Evolutionary conservation across 2,329 filamentous ascomycete species (phyloP).

Genomic region (Cladophialophora immunda): DNA sequence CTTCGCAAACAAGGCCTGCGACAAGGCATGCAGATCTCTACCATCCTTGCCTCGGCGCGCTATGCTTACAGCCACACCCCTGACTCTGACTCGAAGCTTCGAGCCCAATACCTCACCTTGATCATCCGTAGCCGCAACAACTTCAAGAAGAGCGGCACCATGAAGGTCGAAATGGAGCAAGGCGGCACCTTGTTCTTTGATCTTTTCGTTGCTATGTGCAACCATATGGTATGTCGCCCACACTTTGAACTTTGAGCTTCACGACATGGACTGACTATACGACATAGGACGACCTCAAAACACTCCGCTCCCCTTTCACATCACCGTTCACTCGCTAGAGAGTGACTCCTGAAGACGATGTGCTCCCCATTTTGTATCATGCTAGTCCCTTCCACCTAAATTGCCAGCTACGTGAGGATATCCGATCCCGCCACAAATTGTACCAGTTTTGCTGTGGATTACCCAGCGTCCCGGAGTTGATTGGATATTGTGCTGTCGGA

Average conservation of each 20-base stretch:
- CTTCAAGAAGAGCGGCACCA: slow-evolving; percentile 92
- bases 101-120: slow-evolving; percentile 89
- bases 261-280: not conserved
- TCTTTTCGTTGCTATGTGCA: slow-evolving; percentile 90
- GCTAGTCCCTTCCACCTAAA: slow-evolving; percentile 21
- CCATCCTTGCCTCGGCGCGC: slow-evolving; percentile 85
- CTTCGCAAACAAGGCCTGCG: slow-evolving; percentile 90
- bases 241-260: not conserved
- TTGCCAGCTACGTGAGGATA: slow-evolving; percentile 21
- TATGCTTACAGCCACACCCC: slow-evolving; percentile 90
- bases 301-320: slow-evolving; percentile 40
- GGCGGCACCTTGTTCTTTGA: slow-evolving; percentile 92
- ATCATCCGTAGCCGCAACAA: slow-evolving; percentile 88
- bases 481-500: slow-evolving; percentile 6
- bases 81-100: slow-evolving; percentile 86
- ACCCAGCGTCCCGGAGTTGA: slow-evolving; percentile 7
- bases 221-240: slow-evolving; percentile 76
- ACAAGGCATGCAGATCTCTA: slow-evolving; percentile 82
- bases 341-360: slow-evolving; percentile 8
- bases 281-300: slow-evolving; percentile 42
- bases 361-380: slow-evolving; percentile 6
- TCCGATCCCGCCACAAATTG: not conserved
- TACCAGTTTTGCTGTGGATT: slow-evolving; percentile 9
- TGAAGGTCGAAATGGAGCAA: slow-evolving; percentile 93
- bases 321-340: slow-evolving; percentile 38